Conservation (phyloP, 371 early-diverging fungal species). For the Mucor racemosus region DNA sequence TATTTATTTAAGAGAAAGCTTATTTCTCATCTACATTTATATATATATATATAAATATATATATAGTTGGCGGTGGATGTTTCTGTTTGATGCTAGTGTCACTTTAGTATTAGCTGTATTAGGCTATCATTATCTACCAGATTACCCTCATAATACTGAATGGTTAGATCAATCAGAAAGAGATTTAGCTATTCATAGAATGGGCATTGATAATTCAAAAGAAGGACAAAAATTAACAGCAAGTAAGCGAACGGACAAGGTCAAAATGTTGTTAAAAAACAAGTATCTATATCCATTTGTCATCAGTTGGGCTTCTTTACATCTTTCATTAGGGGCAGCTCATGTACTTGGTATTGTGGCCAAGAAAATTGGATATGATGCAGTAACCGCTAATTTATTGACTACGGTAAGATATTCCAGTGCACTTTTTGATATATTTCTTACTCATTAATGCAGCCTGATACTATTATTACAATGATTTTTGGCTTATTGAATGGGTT, state of each 20-base stretch:
- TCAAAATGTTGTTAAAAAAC: slow-evolving; percentile 26
- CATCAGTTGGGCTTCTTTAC: slow-evolving; percentile 44
- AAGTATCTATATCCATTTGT: slow-evolving; percentile 47
- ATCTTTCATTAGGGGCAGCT: slow-evolving; percentile 41
- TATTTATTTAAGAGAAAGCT: no score
- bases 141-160: slow-evolving; percentile 49
- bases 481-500: slow-evolving; percentile 47
- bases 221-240: slow-evolving; percentile 1
- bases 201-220: slow-evolving; percentile 6
- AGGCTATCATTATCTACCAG: slow-evolving; percentile 43
- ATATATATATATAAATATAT: slow-evolving; percentile 7
- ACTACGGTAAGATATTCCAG: slow-evolving; percentile 39
- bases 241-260: slow-evolving; percentile 6
- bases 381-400: slow-evolving; percentile 52
- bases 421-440: not conserved
- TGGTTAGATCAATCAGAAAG: slow-evolving; percentile 43
- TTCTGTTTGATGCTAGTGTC: slow-evolving; percentile 44
- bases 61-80: slow-evolving; percentile 57
- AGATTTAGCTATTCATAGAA: slow-evolving; percentile 34
- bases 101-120: slow-evolving; percentile 37
- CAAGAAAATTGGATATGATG: slow-evolving; percentile 50
- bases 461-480: slow-evolving; percentile 46
- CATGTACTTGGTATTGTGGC: slow-evolving; percentile 51
- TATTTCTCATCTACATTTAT: no score
- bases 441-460: slow-evolving; percentile 32